Percentiles rank a stretch among this genome's conserved stretches.
These are phyloP conservation scores for Gyrodon lividus DNA, from an alignment of 768 basidiomycete genomes.

Conservation along the genomic window DNA sequence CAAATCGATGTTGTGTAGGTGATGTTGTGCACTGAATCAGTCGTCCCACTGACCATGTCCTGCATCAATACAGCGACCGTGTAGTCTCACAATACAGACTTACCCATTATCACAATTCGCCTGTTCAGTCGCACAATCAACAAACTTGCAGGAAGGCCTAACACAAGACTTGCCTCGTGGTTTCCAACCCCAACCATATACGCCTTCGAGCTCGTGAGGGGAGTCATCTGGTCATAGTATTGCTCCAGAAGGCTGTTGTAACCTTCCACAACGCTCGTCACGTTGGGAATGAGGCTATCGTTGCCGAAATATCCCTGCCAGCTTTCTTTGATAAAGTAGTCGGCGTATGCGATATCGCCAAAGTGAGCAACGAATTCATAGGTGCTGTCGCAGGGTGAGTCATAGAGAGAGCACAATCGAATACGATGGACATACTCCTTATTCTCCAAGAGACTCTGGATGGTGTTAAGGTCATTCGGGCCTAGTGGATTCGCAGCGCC, in stretches of 20 bases:
- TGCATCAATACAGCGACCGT: not conserved
- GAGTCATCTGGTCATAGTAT: constrained; percentile 28
- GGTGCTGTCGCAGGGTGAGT: constrained; percentile 16
- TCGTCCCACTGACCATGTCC: constrained; percentile 18
- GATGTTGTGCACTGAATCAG: constrained; percentile 21
- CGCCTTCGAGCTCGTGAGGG: constrained; percentile 21
- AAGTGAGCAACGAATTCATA: constrained; percentile 27
- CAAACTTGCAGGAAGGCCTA: not conserved
- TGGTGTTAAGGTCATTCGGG: constrained; percentile 27
- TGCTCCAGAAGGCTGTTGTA: constrained; percentile 26
- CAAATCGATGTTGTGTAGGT: constrained; percentile 28
- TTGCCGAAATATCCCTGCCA: constrained; percentile 32
- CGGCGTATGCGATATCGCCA: constrained; percentile 27
- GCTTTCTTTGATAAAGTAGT: constrained; percentile 31
- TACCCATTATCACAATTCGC: constrained; percentile 31
- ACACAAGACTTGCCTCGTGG: constrained; percentile 17
- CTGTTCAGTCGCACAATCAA: constrained; percentile 1
- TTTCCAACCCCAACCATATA: constrained; percentile 30
- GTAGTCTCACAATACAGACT: not conserved
- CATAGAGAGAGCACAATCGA: not conserved
- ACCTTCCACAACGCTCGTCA: constrained; percentile 23
- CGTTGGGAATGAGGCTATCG: constrained; percentile 23
- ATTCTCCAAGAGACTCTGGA: constrained; percentile 29
- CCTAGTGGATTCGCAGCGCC: constrained; percentile 22
- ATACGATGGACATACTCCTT: constrained; percentile 19